phyloP scores from a whole-genome alignment of 768 basidiomycete species.

The Lanmaoa rubissima region DNA sequence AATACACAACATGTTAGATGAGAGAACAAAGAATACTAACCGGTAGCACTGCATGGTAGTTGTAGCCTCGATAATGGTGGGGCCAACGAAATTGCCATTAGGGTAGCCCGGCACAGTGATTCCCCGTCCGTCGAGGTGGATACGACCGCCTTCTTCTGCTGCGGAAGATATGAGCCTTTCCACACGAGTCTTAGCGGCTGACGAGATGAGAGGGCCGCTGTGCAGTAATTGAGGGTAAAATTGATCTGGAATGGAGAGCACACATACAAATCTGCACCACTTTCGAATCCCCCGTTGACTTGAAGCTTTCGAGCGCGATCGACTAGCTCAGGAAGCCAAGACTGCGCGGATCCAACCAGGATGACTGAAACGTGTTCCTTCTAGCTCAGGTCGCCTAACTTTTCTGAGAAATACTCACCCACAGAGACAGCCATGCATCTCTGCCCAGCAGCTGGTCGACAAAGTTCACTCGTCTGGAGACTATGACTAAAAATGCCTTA shows the following conservation, averaged over 20 bases:
- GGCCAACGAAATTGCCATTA: constrained; percentile 92
- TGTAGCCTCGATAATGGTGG: constrained; percentile 83
- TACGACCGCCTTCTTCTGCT: constrained; percentile 77
- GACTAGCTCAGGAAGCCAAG: constrained; percentile 85
- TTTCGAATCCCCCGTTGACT: constrained; percentile 90
- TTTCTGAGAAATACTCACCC: constrained; percentile 43
- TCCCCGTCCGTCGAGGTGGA: constrained; percentile 83
- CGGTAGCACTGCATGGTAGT: constrained; percentile 84
- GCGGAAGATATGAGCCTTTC: constrained; percentile 71
- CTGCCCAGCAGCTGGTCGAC: constrained; percentile 79
- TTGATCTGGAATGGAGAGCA: not conserved
- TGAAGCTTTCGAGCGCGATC: constrained; percentile 77
- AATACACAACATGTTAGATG: not conserved
- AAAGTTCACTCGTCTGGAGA: constrained; percentile 22
- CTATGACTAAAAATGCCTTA: constrained; percentile 33
- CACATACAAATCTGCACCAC: constrained; percentile 72
- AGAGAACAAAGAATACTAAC: constrained; percentile 43
- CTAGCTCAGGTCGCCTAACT: not conserved
- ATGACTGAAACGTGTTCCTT: constrained; percentile 43
- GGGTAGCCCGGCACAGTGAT: constrained; percentile 69
- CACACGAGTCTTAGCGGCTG: constrained; percentile 76
- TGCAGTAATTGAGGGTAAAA: constrained; percentile 1
- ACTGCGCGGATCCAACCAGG: constrained; percentile 73
- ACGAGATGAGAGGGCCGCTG: constrained; percentile 81
- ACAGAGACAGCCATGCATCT: constrained; percentile 97